Percentiles rank a stretch among this genome's conserved stretches.
phyloP scores from a whole-genome alignment of 1,139 yeast species.

The Candida buenavistaensis region DNA sequence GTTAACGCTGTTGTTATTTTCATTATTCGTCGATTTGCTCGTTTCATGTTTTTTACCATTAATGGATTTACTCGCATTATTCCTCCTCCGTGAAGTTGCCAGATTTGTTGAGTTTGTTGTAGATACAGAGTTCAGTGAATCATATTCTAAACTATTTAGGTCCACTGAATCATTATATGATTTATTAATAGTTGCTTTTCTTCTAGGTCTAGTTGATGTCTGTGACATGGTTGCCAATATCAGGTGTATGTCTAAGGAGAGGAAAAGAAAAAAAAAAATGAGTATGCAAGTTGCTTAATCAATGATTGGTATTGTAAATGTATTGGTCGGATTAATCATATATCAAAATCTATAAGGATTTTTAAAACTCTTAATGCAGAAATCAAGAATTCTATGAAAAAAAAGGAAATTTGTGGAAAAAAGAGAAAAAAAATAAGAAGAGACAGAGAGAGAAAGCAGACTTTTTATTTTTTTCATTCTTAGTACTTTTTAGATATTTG shows the following conservation, averaged over 20 bases:
- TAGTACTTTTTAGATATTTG: too few species aligned
- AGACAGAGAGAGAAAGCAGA: too few species aligned
- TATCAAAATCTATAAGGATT: too few species aligned
- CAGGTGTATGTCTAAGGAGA: background rate
- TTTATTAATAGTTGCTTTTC: slow-evolving; percentile 47
- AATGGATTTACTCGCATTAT: too few species aligned
- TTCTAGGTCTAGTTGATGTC: slow-evolving; percentile 34
- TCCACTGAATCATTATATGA: slow-evolving; percentile 42
- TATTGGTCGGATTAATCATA: too few species aligned
- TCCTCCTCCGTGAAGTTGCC: slow-evolving; percentile 2
- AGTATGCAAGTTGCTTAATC: background rate
- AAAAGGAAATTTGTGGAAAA: too few species aligned
- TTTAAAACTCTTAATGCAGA: too few species aligned
- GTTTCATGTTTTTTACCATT: slow-evolving; percentile 7
- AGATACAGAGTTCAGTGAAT: slow-evolving; percentile 9
- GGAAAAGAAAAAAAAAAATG: slow-evolving; percentile 1
- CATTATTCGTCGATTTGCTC: background rate
- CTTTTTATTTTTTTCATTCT: too few species aligned
- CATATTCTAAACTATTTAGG: slow-evolving; percentile 9
- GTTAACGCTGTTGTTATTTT: background rate
- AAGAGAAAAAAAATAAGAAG: too few species aligned
- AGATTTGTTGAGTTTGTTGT: slow-evolving; percentile 3
- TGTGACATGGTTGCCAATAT: slow-evolving; percentile 19
- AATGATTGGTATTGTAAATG: too few species aligned
- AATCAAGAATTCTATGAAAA: too few species aligned